These are phyloP conservation scores for Chlorokybus atmophyticus DNA, from an alignment of 139 green algal genomes.

Conservation along the genomic window DNA sequence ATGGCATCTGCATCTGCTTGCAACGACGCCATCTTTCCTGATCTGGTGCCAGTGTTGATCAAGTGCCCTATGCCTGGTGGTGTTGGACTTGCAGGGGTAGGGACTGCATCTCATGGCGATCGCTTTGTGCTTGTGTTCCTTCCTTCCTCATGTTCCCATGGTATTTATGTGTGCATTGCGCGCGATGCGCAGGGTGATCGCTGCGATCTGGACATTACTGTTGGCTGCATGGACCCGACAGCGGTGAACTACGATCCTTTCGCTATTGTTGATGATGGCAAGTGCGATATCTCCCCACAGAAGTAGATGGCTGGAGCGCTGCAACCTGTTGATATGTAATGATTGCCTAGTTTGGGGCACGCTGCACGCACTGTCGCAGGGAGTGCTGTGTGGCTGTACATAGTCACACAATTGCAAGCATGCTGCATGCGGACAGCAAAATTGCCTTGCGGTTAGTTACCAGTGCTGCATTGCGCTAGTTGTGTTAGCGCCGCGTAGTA, in stretches of 20 bases:
- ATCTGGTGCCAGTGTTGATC: constrained; percentile 12
- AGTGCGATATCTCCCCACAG: constrained; percentile 9
- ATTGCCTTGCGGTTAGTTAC: too few relatives aligned
- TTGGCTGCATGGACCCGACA: constrained; percentile 27
- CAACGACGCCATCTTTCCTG: constrained; percentile 29
- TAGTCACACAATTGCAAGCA: too few relatives aligned
- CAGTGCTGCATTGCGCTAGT: too few relatives aligned
- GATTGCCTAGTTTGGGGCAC: too few relatives aligned
- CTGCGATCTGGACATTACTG: constrained; percentile 26
- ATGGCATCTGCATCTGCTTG: constrained; percentile 25
- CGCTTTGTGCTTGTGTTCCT: constrained; percentile 2
- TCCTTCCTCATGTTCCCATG: background rate
- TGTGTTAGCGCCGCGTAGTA: too few relatives aligned
- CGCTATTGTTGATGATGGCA: constrained; percentile 31
- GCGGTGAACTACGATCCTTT: constrained; percentile 34
- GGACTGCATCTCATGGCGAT: too few relatives aligned
- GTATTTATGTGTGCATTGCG: background rate
- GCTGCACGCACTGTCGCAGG: too few relatives aligned
- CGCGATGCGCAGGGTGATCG: constrained; percentile 13
- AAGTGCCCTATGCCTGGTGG: constrained; percentile 24
- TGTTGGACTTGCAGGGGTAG: background rate
- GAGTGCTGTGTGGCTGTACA: too few relatives aligned
- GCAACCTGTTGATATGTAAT: too few relatives aligned
- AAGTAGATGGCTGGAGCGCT: too few relatives aligned
- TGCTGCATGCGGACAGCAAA: too few relatives aligned